phyloP scores from a whole-genome alignment of 441 rosid genomes.

The Arabidopsis hybrid region DNA sequence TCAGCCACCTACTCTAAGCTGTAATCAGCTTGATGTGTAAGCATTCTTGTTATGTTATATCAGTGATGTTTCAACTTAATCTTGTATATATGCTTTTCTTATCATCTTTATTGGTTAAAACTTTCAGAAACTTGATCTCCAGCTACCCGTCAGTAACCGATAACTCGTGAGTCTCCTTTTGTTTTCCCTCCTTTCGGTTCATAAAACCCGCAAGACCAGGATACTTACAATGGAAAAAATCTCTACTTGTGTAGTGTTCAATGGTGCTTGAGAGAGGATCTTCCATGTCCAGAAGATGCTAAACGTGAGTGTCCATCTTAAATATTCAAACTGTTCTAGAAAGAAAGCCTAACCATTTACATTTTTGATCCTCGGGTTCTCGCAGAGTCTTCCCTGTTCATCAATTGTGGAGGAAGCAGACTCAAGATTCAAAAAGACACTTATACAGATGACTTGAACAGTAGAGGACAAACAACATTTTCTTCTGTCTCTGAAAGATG shows the following conservation, averaged over 20 bases:
- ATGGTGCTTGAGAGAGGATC: slow-evolving; percentile 75
- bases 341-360: neutral
- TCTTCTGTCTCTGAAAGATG: slow-evolving; percentile 45
- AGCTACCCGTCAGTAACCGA: slow-evolving; percentile 50
- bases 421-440: slow-evolving; percentile 28
- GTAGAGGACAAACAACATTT: slow-evolving; percentile 50
- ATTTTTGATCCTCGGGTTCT: neutral
- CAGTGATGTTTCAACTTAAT: neutral
- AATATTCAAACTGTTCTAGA: neutral
- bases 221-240: slow-evolving; percentile 16
- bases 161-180: slow-evolving; percentile 64
- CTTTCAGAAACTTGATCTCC: slow-evolving; percentile 74
- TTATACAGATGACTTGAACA: slow-evolving; percentile 56
- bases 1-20: slow-evolving; percentile 46
- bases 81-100: slow-evolving; percentile 11
- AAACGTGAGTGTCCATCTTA: slow-evolving; percentile 49
- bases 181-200: slow-evolving; percentile 1
- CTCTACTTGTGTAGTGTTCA: slow-evolving; percentile 50
- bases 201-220: slow-evolving; percentile 8
- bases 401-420: slow-evolving; percentile 74
- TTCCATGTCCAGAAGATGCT: slow-evolving; percentile 59
- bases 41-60: slow-evolving; percentile 35
- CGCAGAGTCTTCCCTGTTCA: slow-evolving; percentile 72
- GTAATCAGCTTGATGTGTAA: slow-evolving; percentile 58
- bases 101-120: neutral